Evolutionary conservation across 176 grass and related monocot genomes (phyloP).

Genomic region (Carex kokanica): DNA sequence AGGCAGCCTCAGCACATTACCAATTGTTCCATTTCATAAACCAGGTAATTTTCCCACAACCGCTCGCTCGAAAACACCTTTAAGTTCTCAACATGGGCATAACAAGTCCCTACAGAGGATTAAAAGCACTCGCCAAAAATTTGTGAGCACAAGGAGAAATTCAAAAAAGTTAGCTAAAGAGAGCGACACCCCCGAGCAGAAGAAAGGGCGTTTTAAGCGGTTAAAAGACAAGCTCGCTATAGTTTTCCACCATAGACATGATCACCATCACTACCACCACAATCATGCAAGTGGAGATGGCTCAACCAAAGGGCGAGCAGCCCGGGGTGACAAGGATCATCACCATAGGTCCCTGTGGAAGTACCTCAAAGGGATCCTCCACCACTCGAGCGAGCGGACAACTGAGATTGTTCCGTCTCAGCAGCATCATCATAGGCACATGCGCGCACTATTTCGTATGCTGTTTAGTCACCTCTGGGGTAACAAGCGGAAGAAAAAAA

Average conservation of each 20-base stretch:
- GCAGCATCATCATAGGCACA: slow-evolving; percentile 12
- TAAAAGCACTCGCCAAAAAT: not conserved
- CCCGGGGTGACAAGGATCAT: not conserved
- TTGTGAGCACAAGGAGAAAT: not conserved
- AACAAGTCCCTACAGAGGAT: not conserved
- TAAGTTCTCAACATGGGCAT: not conserved
- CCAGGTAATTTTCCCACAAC: not conserved
- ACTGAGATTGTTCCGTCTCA: not conserved
- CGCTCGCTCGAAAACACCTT: not conserved
- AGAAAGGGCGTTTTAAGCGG: slow-evolving; percentile 29
- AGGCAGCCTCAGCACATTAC: not conserved
- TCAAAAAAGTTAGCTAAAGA: not conserved
- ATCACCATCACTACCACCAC: slow-evolving; percentile 54
- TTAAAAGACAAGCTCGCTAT: slow-evolving; percentile 49
- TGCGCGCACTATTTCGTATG: slow-evolving; percentile 30
- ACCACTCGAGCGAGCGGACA: slow-evolving; percentile 10
- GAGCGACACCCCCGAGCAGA: slow-evolving; percentile 8
- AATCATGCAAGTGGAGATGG: not conserved
- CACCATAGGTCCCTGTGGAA: slow-evolving; percentile 37
- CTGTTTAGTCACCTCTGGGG: slow-evolving; percentile 31
- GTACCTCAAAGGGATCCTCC: slow-evolving; percentile 32
- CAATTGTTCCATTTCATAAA: slow-evolving; percentile 4
- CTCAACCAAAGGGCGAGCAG: not conserved
- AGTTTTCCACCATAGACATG: slow-evolving; percentile 59
- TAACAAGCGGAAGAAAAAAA: slow-evolving; percentile 14